Conservation (phyloP, 2,329 filamentous ascomycete species). For the Penicillium palitans region DNA sequence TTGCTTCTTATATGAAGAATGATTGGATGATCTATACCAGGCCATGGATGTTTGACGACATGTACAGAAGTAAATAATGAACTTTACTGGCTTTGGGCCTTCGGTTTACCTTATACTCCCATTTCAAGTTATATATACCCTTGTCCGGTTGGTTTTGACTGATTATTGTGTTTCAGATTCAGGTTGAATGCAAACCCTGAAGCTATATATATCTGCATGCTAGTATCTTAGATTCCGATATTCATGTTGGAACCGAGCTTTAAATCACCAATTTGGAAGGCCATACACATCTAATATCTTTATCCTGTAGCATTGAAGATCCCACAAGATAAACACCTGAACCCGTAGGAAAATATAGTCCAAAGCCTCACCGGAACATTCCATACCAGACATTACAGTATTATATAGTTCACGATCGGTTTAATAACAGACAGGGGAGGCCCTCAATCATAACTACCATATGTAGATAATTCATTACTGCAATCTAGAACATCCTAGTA, state of each 20-base stretch:
- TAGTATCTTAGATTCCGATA: neutral
- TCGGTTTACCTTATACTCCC: neutral
- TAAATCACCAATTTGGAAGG: too few relatives aligned
- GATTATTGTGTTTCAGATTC: neutral
- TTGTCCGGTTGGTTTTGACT: neutral
- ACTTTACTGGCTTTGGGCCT: neutral
- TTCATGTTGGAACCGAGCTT: too few relatives aligned
- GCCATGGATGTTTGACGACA: neutral
- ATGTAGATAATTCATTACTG: neutral
- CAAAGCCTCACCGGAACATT: neutral
- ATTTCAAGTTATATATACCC: neutral
- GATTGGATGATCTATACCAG: neutral
- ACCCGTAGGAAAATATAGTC: neutral
- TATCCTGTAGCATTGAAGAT: too few relatives aligned
- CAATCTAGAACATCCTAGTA: neutral
- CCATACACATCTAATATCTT: too few relatives aligned
- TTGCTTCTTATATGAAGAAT: neutral
- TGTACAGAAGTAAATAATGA: neutral
- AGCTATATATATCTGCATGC: neutral
- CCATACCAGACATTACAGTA: neutral
- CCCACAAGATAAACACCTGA: neutral
- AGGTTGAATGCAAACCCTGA: neutral
- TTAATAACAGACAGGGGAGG: neutral
- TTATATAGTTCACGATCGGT: neutral
- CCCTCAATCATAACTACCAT: neutral